Conservation (phyloP, 139 green algal species). For the Chara braunii region DNA sequence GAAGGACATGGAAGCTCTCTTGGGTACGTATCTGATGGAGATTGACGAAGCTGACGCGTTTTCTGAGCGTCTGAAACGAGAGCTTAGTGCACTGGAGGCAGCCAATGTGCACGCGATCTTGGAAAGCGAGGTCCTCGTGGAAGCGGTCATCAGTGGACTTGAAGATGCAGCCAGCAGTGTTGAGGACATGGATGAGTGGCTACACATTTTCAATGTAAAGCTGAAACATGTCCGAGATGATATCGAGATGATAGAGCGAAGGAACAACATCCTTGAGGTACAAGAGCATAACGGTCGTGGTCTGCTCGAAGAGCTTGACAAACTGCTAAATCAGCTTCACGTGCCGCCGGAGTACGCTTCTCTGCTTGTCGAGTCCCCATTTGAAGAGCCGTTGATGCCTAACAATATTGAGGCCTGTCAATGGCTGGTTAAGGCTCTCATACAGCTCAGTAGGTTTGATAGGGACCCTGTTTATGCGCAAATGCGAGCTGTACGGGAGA, state of each 20-base stretch:
- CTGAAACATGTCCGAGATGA: constrained; percentile 39
- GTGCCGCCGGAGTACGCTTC: too few relatives aligned
- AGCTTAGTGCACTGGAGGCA: constrained; percentile 31
- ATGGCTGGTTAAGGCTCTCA: too few relatives aligned
- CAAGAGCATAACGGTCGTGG: constrained; percentile 29
- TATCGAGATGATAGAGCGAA: constrained; percentile 39
- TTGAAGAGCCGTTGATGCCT: too few relatives aligned
- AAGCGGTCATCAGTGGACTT: constrained; percentile 41
- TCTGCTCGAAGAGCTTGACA: constrained; percentile 38
- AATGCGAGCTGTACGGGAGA: too few relatives aligned
- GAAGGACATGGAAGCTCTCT: constrained; percentile 28
- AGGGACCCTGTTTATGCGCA: too few relatives aligned
- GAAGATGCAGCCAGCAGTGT: constrained; percentile 22
- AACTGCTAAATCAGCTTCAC: constrained; percentile 25
- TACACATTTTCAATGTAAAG: constrained; percentile 41
- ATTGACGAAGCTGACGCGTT: constrained; percentile 45
- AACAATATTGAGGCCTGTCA: too few relatives aligned
- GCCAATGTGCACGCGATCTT: constrained; percentile 43
- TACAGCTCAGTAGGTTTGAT: too few relatives aligned
- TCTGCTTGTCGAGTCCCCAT: too few relatives aligned
- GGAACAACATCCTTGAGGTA: constrained; percentile 42
- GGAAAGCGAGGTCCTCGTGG: constrained; percentile 39
- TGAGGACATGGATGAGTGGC: constrained; percentile 42
- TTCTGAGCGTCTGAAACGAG: constrained; percentile 27
- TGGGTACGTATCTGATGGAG: constrained; percentile 37